Evolutionary conservation across 1,139 yeast species (phyloP).

Genomic region (Suhomyces yuchorum): DNA sequence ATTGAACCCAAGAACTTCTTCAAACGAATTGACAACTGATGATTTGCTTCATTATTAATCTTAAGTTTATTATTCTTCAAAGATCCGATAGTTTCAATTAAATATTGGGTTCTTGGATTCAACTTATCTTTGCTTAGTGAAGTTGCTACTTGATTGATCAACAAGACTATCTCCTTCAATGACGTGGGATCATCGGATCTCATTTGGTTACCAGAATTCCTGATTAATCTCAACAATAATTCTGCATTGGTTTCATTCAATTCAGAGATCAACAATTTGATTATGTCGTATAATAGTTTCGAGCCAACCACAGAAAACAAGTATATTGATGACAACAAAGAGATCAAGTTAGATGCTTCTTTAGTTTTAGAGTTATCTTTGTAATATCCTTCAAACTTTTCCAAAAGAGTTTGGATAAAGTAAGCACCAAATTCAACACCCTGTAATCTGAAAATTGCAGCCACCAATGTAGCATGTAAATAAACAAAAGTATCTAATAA

Average conservation of each 20-base stretch:
- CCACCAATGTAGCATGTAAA: slow-evolving; percentile 75
- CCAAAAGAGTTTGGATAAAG: slow-evolving; percentile 78
- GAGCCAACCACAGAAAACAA: slow-evolving; percentile 76
- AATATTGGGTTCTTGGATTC: slow-evolving; percentile 73
- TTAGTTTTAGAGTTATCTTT: slow-evolving; percentile 40
- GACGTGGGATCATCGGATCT: slow-evolving; percentile 89
- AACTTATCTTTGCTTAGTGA: slow-evolving; percentile 28
- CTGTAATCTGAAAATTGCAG: slow-evolving; percentile 72
- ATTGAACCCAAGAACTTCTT: slow-evolving; percentile 66
- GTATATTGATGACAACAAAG: slow-evolving; percentile 75
- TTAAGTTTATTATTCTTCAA: slow-evolving; percentile 83
- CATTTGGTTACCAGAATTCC: slow-evolving; percentile 80
- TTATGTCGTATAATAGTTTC: slow-evolving; percentile 73
- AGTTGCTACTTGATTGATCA: slow-evolving; percentile 45
- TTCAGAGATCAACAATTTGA: slow-evolving; percentile 55
- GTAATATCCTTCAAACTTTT: slow-evolving; percentile 51
- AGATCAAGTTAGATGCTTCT: slow-evolving; percentile 68
- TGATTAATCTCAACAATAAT: slow-evolving; percentile 66
- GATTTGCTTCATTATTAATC: slow-evolving; percentile 48
- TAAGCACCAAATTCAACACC: slow-evolving; percentile 93
- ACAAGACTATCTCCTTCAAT: slow-evolving; percentile 72
- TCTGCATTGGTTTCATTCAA: slow-evolving; percentile 78
- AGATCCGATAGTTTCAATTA: slow-evolving; percentile 82
- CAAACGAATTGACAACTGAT: slow-evolving; percentile 56
- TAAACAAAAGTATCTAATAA: slow-evolving; percentile 78